A percentile compares a stretch with the other conserved stretches of the same genome.
phyloP scores from a whole-genome alignment of 1,284 basidiomycete genomes.

The Puccinia hordei region DNA sequence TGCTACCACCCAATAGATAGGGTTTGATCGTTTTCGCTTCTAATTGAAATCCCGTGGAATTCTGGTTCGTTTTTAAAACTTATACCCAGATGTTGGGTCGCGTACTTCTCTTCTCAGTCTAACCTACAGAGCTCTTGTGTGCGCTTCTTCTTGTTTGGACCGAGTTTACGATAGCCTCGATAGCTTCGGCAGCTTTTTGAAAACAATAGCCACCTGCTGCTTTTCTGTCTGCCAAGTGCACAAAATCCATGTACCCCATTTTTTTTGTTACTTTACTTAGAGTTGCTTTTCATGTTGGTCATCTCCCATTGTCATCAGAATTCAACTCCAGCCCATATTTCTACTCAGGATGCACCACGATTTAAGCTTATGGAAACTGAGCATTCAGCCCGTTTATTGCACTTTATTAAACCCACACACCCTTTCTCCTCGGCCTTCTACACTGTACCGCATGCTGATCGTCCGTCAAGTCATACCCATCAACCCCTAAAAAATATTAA shows the following conservation, averaged over 20 bases:
- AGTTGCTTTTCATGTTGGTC: slow-evolving; percentile 4
- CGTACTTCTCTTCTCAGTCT: too few relatives aligned
- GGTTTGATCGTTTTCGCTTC: background rate
- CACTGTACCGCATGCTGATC: background rate
- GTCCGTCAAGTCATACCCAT: background rate
- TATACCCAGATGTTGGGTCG: background rate
- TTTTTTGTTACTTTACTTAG: background rate
- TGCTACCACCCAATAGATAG: slow-evolving; percentile 29
- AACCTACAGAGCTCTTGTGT: too few relatives aligned
- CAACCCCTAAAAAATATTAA: slow-evolving; percentile 1
- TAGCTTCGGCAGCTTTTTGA: slow-evolving; percentile 1
- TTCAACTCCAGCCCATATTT: background rate
- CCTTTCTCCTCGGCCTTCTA: background rate
- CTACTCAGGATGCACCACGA: slow-evolving; percentile 4
- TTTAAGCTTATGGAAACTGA: slow-evolving; percentile 17
- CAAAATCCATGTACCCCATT: background rate
- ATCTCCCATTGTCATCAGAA: slow-evolving; percentile 7
- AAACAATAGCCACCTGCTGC: background rate
- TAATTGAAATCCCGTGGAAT: background rate
- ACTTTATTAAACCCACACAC: slow-evolving; percentile 10
- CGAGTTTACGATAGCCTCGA: background rate
- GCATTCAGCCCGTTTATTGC: slow-evolving; percentile 14
- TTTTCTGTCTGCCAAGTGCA: background rate
- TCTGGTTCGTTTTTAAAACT: background rate
- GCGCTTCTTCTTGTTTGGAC: slow-evolving; percentile 14